Evolutionary conservation across 2,329 filamentous ascomycete genomes (phyloP).

Genomic region (Huntiella omanensis): DNA sequence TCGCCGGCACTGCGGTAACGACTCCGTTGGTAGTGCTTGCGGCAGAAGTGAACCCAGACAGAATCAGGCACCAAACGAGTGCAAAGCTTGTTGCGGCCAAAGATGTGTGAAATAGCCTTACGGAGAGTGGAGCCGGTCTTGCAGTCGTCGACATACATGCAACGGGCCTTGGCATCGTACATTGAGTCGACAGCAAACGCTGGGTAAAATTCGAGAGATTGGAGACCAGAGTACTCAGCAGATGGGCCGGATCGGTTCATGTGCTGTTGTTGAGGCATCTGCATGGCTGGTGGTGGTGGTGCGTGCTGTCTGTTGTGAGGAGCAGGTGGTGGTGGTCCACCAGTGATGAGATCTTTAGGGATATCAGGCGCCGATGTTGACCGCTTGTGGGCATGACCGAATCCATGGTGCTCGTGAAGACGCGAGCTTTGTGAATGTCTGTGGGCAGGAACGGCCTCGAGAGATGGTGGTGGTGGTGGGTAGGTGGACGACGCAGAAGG

Average conservation of each 20-base stretch:
- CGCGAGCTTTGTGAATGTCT: conserved; percentile 7
- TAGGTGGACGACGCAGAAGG: conserved; percentile 3
- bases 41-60: conserved; percentile 60
- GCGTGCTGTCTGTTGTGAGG: neutral
- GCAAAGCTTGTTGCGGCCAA: conserved; percentile 64
- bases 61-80: conserved; percentile 50
- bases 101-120: conserved; percentile 66
- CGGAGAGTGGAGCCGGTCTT: conserved; percentile 42
- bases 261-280: neutral
- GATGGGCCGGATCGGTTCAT: neutral
- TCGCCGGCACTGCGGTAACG: conserved; percentile 47
- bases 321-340: neutral
- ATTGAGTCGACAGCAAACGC: conserved; percentile 10
- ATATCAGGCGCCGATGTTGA: conserved; percentile 10
- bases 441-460: neutral
- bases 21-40: conserved; percentile 65
- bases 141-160: conserved; percentile 23
- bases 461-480: neutral
- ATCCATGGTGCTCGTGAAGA: conserved; percentile 5
- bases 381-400: conserved; percentile 10
- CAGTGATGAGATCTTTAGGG: conserved; percentile 8
- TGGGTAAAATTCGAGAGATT: conserved; percentile 10
- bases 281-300: neutral
- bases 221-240: conserved; percentile 6
- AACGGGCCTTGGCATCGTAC: conserved; percentile 10